Conservation (phyloP, 2,329 filamentous ascomycete species). For the Biscogniauxia marginata region DNA sequence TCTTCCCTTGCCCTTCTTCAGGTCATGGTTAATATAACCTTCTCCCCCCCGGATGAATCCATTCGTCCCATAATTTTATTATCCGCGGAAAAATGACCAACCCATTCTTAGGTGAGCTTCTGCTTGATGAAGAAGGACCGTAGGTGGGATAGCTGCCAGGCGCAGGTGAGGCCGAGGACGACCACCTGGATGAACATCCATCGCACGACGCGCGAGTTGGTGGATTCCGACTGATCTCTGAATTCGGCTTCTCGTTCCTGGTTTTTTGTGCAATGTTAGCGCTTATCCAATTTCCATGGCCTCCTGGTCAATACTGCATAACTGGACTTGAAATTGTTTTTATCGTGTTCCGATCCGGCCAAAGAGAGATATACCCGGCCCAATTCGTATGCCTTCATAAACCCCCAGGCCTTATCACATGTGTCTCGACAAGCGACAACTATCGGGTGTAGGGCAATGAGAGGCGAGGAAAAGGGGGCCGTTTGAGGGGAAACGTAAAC, state of each 20-base stretch:
- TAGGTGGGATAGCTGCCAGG: conserved; percentile 95
- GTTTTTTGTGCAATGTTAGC: conserved; percentile 11
- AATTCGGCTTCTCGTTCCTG: conserved; percentile 98
- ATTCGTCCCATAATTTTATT: too few relatives aligned
- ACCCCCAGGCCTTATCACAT: too few relatives aligned
- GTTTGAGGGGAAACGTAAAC: neutral
- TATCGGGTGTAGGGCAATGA: too few relatives aligned
- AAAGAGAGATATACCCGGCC: too few relatives aligned
- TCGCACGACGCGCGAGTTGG: conserved; percentile 85
- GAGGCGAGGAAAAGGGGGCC: neutral
- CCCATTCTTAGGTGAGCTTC: conserved; percentile 76
- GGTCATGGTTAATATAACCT: too few relatives aligned
- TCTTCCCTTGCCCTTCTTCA: too few relatives aligned
- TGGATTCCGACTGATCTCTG: conserved; percentile 92
- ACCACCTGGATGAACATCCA: conserved; percentile 92
- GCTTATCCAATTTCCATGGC: neutral
- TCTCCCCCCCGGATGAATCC: too few relatives aligned
- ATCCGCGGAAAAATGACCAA: too few relatives aligned
- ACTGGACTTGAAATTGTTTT: neutral
- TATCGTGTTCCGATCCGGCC: too few relatives aligned
- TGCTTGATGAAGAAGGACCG: conserved; percentile 99
- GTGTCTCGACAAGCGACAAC: too few relatives aligned
- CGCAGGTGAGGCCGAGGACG: conserved; percentile 82
- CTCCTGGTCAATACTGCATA: neutral
- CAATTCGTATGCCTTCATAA: too few relatives aligned